Evolutionary conservation across 2,329 filamentous ascomycete species (phyloP), one percentile per base, ranked within the genome.

Genomic region (Hypoxylon sp.): DNA sequence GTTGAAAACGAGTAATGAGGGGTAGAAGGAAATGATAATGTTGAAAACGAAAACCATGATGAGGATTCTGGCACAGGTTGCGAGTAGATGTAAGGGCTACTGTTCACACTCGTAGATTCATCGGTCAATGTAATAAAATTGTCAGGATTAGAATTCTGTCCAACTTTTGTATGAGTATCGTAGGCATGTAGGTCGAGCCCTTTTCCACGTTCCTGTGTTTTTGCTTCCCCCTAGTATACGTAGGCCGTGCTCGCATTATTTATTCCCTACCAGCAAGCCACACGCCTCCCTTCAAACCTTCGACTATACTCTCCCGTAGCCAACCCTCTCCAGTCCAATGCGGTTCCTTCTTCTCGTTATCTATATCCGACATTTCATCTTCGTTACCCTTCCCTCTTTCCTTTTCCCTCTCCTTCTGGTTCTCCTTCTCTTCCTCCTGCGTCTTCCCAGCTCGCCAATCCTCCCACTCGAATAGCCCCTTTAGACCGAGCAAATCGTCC

Each of bases 401-500:
- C 9, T 67, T 69, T 12, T 59, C 65, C 8, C 73, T 73, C 0
- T 67, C 69, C 7, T 68, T 67, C 12, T 72, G 68, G 8, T 73
- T 73, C 0, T 67, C 69, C 7, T 68, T 67, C 12, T 72, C 69
- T 8, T 73, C 69, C 1, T 68, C 73, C n/a, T 72, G 67, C 32
- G 70, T 63, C 16, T 74, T 74, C 9, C 67, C 48, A 11, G 70
- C 79, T 27, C 85, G 81, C 63, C 80, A 78, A 47, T 84, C 81
- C 1, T 79, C 81, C 87, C 87, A 89, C 73, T 85, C 85, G 68
- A 89, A 88, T 19, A 88, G 73, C 50, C 87, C 68, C 48, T 79
- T 81, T 4, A 86, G 73, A 0, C 85, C 85, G 12, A 87, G 76
- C 21, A 88, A 76, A 23, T 76, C 74, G 32, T 77, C 74, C 16